These are phyloP conservation scores for Yamadazyma takamatsuzukensis DNA, from an alignment of 805 yeast species.

Conservation along the genomic window DNA sequence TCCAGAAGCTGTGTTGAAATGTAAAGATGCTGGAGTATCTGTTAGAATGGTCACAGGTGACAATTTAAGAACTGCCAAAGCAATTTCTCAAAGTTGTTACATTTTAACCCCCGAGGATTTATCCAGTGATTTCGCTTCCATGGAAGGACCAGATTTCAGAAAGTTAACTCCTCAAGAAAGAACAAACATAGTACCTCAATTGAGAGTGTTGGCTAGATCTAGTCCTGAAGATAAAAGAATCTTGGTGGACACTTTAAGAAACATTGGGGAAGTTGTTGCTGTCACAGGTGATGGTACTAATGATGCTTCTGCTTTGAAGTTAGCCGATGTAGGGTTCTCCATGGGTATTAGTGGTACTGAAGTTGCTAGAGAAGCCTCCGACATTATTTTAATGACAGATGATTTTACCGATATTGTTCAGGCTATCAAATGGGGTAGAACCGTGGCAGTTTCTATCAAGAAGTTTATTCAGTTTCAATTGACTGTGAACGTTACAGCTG, in stretches of 20 bases:
- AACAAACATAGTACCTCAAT: slow-evolving; percentile 57
- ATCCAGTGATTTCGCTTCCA: slow-evolving; percentile 54
- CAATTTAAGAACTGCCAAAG: slow-evolving; percentile 83
- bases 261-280: slow-evolving; percentile 90
- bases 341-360: slow-evolving; percentile 99
- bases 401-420: slow-evolving; percentile 92
- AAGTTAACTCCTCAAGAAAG: slow-evolving; percentile 58
- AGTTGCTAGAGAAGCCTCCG: slow-evolving; percentile 97
- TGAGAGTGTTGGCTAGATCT: slow-evolving; percentile 87
- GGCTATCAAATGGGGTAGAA: slow-evolving; percentile 98
- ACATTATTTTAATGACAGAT: slow-evolving; percentile 88
- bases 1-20: slow-evolving; percentile 78
- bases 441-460: slow-evolving; percentile 90
- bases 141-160: slow-evolving; percentile 94
- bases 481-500: slow-evolving; percentile 97
- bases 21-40: slow-evolving; percentile 87
- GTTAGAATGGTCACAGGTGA: slow-evolving; percentile 99
- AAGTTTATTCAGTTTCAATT: slow-evolving; percentile 95
- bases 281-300: slow-evolving; percentile 99
- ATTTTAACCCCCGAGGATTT: slow-evolving; percentile 55
- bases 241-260: slow-evolving; percentile 75
- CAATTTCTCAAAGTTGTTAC: slow-evolving; percentile 85
- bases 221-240: slow-evolving; percentile 93
- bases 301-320: slow-evolving; percentile 95
- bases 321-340: slow-evolving; percentile 97